A percentile compares a stretch with the other conserved stretches of the same genome.
Conservation (phyloP, 352 stramenopile genomes). For the Pythium rhizo-oryzae region DNA sequence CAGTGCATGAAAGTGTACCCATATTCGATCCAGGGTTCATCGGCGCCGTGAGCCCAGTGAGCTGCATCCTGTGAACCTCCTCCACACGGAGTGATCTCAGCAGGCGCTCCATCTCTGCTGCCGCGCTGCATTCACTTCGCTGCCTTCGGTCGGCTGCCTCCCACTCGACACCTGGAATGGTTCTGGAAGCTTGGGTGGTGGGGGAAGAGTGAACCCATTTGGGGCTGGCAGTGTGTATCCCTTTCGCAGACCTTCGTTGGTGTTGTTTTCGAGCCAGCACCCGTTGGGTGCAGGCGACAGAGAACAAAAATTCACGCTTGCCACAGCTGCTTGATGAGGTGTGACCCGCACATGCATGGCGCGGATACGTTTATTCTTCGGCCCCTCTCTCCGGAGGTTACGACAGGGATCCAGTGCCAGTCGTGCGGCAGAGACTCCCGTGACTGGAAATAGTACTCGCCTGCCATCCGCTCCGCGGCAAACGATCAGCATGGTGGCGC, state of each 20-base stretch:
- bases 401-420: background rate
- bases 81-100: too few species aligned
- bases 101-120: background rate
- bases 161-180: background rate
- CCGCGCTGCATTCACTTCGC: background rate
- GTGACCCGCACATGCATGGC: background rate
- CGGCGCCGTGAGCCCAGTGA: too few species aligned
- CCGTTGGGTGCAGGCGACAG: constrained; percentile 2
- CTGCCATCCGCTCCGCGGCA: background rate
- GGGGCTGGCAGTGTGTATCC: background rate
- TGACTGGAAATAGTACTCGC: background rate
- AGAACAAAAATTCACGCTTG: background rate
- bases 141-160: background rate
- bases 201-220: background rate
- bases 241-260: constrained; percentile 13
- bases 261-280: constrained; percentile 15
- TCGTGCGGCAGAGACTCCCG: too few species aligned
- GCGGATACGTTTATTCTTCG: constrained; percentile 3
- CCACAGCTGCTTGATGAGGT: background rate
- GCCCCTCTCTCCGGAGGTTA: background rate
- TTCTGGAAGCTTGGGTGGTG: background rate
- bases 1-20: background rate
- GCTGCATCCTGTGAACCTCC: too few species aligned
- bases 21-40: constrained; percentile 5
- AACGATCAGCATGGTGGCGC: constrained; percentile 13